phyloP scores from a whole-genome alignment of 495 filamentous ascomycete species.

The Bacidia rubella region DNA sequence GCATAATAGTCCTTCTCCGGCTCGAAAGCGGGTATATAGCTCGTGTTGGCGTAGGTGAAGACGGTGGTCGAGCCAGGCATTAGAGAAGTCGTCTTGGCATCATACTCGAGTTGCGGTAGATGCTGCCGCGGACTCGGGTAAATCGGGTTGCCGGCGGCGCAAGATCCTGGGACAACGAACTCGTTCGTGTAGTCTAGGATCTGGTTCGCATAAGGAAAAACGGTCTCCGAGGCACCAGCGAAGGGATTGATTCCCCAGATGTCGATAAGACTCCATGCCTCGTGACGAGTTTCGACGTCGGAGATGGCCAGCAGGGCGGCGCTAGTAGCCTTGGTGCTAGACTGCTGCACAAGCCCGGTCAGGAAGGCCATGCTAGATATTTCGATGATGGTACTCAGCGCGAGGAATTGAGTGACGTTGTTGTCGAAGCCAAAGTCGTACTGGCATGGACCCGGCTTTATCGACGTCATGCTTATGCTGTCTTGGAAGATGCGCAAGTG shows the following conservation, averaged over 20 bases:
- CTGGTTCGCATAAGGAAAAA: slow-evolving; percentile 41
- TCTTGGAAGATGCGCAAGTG: slow-evolving; percentile 43
- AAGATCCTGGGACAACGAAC: slow-evolving; percentile 36
- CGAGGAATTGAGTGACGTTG: slow-evolving; percentile 28
- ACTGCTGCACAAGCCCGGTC: slow-evolving; percentile 34
- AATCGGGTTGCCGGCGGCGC: slow-evolving; percentile 33
- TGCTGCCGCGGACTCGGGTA: slow-evolving; percentile 34
- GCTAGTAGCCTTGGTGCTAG: slow-evolving; percentile 25
- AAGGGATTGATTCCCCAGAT: slow-evolving; percentile 37
- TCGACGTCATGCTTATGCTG: slow-evolving; percentile 35
- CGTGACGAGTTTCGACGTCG: slow-evolving; percentile 35
- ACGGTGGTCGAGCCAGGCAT: slow-evolving; percentile 30
- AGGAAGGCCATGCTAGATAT: slow-evolving; percentile 42
- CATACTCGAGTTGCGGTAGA: slow-evolving; percentile 29
- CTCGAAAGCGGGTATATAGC: slow-evolving; percentile 30
- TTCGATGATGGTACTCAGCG: slow-evolving; percentile 34
- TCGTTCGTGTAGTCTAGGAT: slow-evolving; percentile 37
- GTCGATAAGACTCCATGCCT: slow-evolving; percentile 38
- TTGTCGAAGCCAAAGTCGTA: slow-evolving; percentile 30
- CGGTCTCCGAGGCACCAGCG: slow-evolving; percentile 34
- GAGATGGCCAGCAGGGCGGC: slow-evolving; percentile 36
- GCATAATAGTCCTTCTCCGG: slow-evolving; percentile 30
- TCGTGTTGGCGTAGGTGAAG: slow-evolving; percentile 27
- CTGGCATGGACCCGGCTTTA: slow-evolving; percentile 39
- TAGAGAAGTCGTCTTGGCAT: slow-evolving; percentile 24